Base-by-base conservation (phyloP, 495 filamentous ascomycete species). In the Apodospora peruviana region DNA sequence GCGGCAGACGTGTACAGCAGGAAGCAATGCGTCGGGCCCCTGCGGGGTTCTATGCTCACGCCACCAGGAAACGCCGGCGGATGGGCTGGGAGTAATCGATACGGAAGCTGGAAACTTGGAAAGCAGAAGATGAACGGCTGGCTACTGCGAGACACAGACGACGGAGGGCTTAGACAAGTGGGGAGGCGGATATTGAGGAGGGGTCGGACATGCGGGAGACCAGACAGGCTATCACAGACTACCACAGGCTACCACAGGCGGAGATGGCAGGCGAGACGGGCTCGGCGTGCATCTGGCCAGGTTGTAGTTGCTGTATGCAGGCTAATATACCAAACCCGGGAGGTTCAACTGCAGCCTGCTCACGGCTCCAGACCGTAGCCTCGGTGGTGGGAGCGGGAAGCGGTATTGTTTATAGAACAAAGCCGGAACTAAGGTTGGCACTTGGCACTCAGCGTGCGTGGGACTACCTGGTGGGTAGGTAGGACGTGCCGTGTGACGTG, bases 281-380 rank as follows among this genome's bases (percentile, higher is more conserved):
- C 39, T 19, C 4, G 17, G 4, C 36, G 41, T 25, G 48, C 40
- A 40, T 19, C 47, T 41, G 52, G 41, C 43, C 42, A 22, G 21
- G 25, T 43, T 43, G 41, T 24, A 29, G 18, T 23, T 32, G 24
- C 20, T 19, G 23, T 8, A 35, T 32, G 48, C 55, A 42, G 39
- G 37, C 27, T 32, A 32, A 32, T 40, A 19, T 40, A n/a, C n/a
- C n/a, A n/a, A n/a, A n/a, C n/a, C n/a, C n/a, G n/a, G n/a, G n/a
- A n/a, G n/a, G n/a, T n/a, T n/a, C n/a, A n/a, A n/a, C n/a, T n/a
- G n/a, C n/a, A 24, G 19, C 35, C 36, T 38, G 41, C n/a, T n/a
- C n/a, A n/a, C n/a, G n/a, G n/a, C n/a, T n/a, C n/a, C n/a, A n/a
- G n/a, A n/a, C n/a, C n/a, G n/a, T n/a, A n/a, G n/a, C n/a, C n/a